Evolutionary conservation across 768 basidiomycete species (phyloP).

Genomic region (Lactifluus pinguis): DNA sequence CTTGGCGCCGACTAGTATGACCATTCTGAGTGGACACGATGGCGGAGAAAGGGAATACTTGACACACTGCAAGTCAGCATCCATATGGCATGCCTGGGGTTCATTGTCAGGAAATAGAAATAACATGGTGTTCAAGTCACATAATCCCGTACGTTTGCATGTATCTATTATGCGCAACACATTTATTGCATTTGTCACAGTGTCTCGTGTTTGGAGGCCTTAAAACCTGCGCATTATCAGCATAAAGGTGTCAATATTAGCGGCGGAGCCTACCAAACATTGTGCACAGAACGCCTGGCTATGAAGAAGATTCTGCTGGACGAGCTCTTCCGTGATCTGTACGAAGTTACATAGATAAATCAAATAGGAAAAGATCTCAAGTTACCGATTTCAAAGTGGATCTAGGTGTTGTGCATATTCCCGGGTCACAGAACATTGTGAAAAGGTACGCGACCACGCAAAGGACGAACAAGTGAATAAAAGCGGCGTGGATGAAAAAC

Average conservation of each 20-base stretch:
- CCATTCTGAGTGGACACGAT: neutral
- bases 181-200: slow-evolving; percentile 7
- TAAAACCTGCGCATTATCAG: neutral
- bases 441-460: neutral
- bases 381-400: neutral
- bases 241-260: neutral
- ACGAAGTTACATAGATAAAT: neutral
- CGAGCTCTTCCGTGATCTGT: neutral
- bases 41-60: neutral
- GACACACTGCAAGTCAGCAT: slow-evolving; percentile 7
- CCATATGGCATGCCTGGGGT: neutral
- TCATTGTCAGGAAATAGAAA: neutral
- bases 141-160: neutral
- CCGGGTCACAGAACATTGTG: neutral
- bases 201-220: neutral
- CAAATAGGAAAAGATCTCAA: neutral
- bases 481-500: neutral
- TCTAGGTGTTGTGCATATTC: neutral
- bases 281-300: no score
- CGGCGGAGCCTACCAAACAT: neutral
- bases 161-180: neutral
- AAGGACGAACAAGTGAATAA: neutral
- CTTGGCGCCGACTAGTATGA: slow-evolving; percentile 3
- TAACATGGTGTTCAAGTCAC: neutral
- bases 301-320: neutral